phyloP scores from a whole-genome alignment of 495 filamentous ascomycete genomes.

The Penicillium robsamsonii region DNA sequence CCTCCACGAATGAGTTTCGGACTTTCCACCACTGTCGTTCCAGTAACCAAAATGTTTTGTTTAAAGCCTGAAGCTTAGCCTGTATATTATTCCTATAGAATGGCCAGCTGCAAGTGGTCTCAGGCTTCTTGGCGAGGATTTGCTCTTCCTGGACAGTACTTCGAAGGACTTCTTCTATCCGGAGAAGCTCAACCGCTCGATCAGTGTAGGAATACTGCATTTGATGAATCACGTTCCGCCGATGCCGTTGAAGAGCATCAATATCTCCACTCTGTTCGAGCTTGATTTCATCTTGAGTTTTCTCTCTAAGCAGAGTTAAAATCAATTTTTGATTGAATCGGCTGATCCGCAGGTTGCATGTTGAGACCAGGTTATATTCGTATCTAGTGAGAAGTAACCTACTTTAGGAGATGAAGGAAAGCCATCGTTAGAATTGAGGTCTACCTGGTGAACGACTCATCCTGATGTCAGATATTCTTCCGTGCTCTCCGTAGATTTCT shows the following conservation, averaged over 20 bases:
- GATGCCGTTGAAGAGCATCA: slow-evolving; percentile 1
- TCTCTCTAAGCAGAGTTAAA: not conserved
- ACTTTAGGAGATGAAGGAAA: not conserved
- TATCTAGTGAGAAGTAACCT: not conserved
- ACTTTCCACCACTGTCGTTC: not conserved
- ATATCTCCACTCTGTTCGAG: not conserved
- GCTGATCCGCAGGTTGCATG: not conserved
- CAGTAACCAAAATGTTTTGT: not conserved
- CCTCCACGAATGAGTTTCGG: not conserved
- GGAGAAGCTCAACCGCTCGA: not conserved
- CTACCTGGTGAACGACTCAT: not conserved
- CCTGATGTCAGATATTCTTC: slow-evolving; percentile 2
- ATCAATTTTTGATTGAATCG: not conserved
- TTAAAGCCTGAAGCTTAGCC: not conserved
- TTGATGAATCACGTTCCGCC: not conserved
- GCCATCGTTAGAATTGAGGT: not conserved
- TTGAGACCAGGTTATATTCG: not conserved
- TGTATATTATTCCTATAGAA: not conserved
- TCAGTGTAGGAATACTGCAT: not conserved
- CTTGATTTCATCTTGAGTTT: not conserved
- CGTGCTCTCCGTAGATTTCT: not conserved
- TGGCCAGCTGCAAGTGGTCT: not conserved
- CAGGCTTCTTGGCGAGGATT: not conserved
- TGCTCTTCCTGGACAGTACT: not conserved
- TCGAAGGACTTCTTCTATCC: not conserved